A percentile compares a stretch with the other conserved stretches of the same genome.
Evolutionary conservation across 805 yeast genomes (phyloP).

Genomic region (Metschnikowia vanudenii): DNA sequence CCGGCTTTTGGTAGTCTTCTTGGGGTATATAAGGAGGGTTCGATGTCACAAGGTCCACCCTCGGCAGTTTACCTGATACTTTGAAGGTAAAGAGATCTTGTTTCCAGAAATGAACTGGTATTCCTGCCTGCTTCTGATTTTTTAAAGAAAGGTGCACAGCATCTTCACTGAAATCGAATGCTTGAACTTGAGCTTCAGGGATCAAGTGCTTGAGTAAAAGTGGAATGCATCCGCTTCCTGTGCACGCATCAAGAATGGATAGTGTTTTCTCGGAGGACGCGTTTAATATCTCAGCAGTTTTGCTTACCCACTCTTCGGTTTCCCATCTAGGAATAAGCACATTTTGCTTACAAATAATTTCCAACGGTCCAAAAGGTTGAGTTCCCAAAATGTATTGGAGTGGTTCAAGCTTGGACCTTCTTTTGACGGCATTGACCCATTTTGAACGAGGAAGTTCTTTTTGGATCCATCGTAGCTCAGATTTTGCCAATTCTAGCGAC

Average conservation of each 20-base stretch:
- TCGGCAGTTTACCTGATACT: conserved; percentile 1
- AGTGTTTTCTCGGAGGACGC: not conserved
- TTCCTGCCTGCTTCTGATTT: conserved; percentile 32
- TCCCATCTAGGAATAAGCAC: conserved; percentile 93
- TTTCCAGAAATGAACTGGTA: conserved; percentile 11
- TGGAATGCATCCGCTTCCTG: conserved; percentile 69
- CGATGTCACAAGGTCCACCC: conserved; percentile 62
- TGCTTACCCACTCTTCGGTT: conserved; percentile 84
- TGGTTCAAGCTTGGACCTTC: conserved; percentile 59
- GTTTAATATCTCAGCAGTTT: conserved; percentile 28
- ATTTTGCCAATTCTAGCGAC: conserved; percentile 42
- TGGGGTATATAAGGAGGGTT: conserved; percentile 87
- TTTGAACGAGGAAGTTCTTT: conserved; percentile 47
- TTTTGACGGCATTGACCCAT: conserved; percentile 53
- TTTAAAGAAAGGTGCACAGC: conserved; percentile 53
- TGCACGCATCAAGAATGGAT: conserved; percentile 19
- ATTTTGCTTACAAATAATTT: conserved; percentile 54
- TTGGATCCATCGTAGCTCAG: conserved; percentile 64
- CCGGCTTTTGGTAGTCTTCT: conserved; percentile 39
- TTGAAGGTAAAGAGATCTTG: conserved; percentile 10
- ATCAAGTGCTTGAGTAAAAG: conserved; percentile 41
- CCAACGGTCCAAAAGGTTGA: conserved; percentile 81
- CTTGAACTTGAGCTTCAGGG: conserved; percentile 30
- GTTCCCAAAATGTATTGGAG: conserved; percentile 80
- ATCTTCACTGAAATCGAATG: conserved; percentile 53